Evolutionary conservation across 1,284 basidiomycete species (phyloP).

Genomic region (Pyrrhoderma lamaoense): DNA sequence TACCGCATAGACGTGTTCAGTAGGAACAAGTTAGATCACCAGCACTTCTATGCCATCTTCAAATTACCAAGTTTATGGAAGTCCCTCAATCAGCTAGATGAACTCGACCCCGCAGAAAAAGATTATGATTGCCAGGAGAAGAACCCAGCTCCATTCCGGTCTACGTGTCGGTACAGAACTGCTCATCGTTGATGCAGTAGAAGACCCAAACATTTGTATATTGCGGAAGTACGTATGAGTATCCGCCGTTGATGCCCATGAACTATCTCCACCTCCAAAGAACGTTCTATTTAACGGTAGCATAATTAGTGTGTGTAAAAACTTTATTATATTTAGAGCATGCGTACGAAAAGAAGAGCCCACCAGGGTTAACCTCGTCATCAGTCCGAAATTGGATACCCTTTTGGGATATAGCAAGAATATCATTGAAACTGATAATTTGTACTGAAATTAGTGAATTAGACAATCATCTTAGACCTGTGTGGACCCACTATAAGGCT

Average conservation of each 20-base stretch:
- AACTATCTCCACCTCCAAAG: constrained; percentile 60
- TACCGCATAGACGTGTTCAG: too few species aligned
- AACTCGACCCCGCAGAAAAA: constrained; percentile 17
- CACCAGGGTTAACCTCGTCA: constrained; percentile 41
- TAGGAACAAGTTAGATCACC: too few species aligned
- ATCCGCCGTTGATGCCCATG: constrained; percentile 55
- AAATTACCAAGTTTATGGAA: too few species aligned
- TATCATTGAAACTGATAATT: constrained; percentile 45
- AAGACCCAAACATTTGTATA: constrained; percentile 43
- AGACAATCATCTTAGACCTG: not conserved
- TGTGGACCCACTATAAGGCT: constrained; percentile 41
- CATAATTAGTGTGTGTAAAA: not conserved
- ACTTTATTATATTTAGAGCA: constrained; percentile 1
- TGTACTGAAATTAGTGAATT: constrained; percentile 8
- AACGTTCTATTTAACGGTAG: constrained; percentile 44
- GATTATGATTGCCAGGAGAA: constrained; percentile 10
- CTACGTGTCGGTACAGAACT: not conserved
- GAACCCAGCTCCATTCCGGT: constrained; percentile 14
- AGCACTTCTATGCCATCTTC: too few species aligned
- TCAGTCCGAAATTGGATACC: constrained; percentile 46
- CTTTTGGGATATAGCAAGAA: constrained; percentile 41
- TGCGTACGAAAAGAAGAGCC: constrained; percentile 60
- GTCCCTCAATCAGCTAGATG: not conserved
- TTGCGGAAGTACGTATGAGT: constrained; percentile 68
- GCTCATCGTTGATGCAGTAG: constrained; percentile 7